Evolutionary conservation across 805 yeast species (phyloP).

Genomic region (Wickerhamiella allomyrinae): DNA sequence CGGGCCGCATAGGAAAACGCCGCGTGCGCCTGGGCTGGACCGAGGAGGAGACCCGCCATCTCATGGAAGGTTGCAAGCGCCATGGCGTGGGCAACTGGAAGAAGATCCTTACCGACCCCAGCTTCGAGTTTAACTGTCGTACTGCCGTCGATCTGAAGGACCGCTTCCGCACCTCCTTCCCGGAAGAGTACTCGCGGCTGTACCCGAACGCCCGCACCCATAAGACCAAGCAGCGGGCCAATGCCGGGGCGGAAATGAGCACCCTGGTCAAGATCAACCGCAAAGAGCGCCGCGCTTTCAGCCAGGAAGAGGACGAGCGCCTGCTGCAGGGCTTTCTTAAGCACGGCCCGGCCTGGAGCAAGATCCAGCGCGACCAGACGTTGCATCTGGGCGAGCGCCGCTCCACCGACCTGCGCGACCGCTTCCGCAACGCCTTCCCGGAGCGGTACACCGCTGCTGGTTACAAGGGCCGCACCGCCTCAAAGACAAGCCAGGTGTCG

Average conservation of each 20-base stretch:
- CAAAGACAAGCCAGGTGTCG: constrained; percentile 5
- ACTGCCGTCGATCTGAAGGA: constrained; percentile 34
- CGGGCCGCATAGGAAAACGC: constrained; percentile 22
- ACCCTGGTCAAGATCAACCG: constrained; percentile 30
- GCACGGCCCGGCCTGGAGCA: constrained; percentile 34
- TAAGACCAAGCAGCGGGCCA: constrained; percentile 21
- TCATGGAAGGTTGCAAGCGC: constrained; percentile 30
- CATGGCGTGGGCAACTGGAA: constrained; percentile 36
- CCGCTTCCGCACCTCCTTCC: constrained; percentile 32
- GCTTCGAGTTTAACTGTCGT: constrained; percentile 28
- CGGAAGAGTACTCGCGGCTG: constrained; percentile 31
- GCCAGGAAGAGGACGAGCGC: constrained; percentile 30
- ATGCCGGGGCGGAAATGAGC: constrained; percentile 11
- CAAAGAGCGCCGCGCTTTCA: constrained; percentile 30
- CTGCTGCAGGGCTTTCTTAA: constrained; percentile 29
- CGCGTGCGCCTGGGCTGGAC: constrained; percentile 30
- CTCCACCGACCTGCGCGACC: constrained; percentile 31
- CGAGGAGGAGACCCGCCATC: constrained; percentile 29
- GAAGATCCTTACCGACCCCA: constrained; percentile 30
- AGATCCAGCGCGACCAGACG: constrained; percentile 29
- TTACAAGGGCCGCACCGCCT: constrained; percentile 26
- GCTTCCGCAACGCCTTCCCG: constrained; percentile 33
- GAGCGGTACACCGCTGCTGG: constrained; percentile 32
- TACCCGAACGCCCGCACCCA: constrained; percentile 34
- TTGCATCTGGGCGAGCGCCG: constrained; percentile 28